Conservation (phyloP, 2,329 filamentous ascomycete species). For the Thelonectria blattea region DNA sequence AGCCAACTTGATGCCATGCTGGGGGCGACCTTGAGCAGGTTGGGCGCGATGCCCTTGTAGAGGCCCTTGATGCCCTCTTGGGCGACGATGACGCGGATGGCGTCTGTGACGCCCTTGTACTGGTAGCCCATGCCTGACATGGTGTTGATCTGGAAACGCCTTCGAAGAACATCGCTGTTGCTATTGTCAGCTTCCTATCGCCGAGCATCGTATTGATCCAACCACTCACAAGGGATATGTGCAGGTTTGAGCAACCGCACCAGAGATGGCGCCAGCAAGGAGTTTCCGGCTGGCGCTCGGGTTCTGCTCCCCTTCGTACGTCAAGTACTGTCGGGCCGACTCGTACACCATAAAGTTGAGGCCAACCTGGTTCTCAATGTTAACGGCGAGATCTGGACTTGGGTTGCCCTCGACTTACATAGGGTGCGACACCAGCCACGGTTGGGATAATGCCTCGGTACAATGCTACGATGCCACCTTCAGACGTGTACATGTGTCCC, state of each 20-base stretch:
- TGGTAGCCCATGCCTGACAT: conserved; percentile 98
- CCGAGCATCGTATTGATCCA: conserved; percentile 28
- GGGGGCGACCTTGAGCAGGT: conserved; percentile 94
- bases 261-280: conserved; percentile 89
- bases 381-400: conserved; percentile 1
- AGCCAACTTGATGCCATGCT: conserved; percentile 99
- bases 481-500: conserved; percentile 83
- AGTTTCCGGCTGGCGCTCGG: conserved; percentile 82
- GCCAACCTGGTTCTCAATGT: conserved; percentile 68
- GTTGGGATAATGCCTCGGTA: conserved; percentile 95
- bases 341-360: conserved; percentile 99
- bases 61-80: conserved; percentile 86
- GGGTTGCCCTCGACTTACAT: conserved; percentile 60
- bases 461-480: conserved; percentile 84
- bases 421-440: conserved; percentile 92
- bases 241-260: conserved; percentile 94
- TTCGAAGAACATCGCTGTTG: conserved; percentile 82
- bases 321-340: conserved; percentile 81
- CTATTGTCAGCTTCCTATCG: neutral
- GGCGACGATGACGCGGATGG: conserved; percentile 78
- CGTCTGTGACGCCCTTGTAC: conserved; percentile 87
- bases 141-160: conserved; percentile 97
- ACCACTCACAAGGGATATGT: conserved; percentile 91
- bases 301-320: conserved; percentile 84
- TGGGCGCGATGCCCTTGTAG: conserved; percentile 96